Conservation (phyloP, 1,139 yeast species). For the Yamadazyma kanchanaburiensis region DNA sequence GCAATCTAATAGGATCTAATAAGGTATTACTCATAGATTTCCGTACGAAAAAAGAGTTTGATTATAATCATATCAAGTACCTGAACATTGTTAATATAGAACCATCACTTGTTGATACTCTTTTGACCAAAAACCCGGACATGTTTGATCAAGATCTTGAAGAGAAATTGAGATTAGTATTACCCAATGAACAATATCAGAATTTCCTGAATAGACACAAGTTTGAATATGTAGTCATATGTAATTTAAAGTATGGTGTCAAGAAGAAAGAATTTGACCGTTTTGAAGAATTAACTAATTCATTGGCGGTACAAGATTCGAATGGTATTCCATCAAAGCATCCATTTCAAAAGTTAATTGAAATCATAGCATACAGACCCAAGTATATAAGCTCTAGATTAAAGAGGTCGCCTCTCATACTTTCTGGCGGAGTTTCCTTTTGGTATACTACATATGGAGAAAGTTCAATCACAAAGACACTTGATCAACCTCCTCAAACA, state of each 20-base stretch:
- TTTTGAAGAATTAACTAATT: conserved; percentile 20
- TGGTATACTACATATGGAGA: conserved; percentile 37
- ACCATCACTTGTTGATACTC: conserved; percentile 45
- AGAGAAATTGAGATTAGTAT: conserved; percentile 47
- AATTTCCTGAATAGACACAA: conserved; percentile 49
- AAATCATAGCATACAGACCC: conserved; percentile 44
- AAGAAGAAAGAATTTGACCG: conserved; percentile 20
- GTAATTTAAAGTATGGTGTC: conserved; percentile 43
- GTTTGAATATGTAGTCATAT: conserved; percentile 62
- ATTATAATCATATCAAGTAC: conserved; percentile 55
- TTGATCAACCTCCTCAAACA: conserved; percentile 19
- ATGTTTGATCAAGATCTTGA: conserved; percentile 60
- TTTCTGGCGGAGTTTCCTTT: conserved; percentile 41
- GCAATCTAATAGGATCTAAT: conserved; percentile 10
- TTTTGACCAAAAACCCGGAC: conserved; percentile 24
- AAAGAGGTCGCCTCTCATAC: conserved; percentile 30
- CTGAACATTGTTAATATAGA: conserved; percentile 65
- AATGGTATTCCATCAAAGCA: conserved; percentile 30
- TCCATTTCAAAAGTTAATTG: conserved; percentile 51
- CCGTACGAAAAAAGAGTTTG: conserved; percentile 56
- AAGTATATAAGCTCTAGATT: conserved; percentile 35
- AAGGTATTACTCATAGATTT: conserved; percentile 59
- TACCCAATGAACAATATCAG: conserved; percentile 52
- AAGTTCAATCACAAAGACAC: conserved; percentile 20
- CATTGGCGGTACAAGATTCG: conserved; percentile 16